A percentile compares a stretch with the other conserved stretches of the same genome.
Conservation (phyloP, 768 basidiomycete genomes). For the Coprinopsis sp. region DNA sequence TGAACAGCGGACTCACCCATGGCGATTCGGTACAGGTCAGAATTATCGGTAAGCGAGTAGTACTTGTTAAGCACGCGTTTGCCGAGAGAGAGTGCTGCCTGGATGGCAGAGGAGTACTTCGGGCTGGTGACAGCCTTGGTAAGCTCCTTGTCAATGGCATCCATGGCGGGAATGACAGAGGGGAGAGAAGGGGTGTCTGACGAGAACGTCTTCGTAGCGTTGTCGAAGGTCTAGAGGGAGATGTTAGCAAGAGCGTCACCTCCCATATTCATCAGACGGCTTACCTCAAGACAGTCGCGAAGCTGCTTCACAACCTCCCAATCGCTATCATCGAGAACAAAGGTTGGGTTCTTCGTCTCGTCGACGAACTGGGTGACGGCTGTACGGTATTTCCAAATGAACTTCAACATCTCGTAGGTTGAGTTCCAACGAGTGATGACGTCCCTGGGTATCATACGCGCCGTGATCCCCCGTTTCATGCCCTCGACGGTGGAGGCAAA, state of each 20-base stretch:
- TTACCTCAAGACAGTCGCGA: conserved; percentile 2
- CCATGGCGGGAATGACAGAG: conserved; percentile 10
- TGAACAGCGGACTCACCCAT: conserved; percentile 27
- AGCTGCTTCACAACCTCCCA: conserved; percentile 5
- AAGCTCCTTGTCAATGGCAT: conserved; percentile 9
- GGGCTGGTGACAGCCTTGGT: neutral
- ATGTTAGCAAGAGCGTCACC: neutral
- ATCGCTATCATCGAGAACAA: neutral
- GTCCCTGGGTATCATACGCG: neutral
- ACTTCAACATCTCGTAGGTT: neutral
- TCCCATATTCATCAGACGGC: neutral
- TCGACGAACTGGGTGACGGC: neutral
- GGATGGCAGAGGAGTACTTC: conserved; percentile 16
- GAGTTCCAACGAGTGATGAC: neutral
- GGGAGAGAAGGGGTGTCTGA: neutral
- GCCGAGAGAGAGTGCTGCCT: conserved; percentile 17
- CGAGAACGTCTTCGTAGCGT: conserved; percentile 7
- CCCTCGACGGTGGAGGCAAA: no score
- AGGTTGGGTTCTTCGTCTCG: neutral
- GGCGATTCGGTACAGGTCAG: conserved; percentile 29
- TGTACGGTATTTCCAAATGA: neutral
- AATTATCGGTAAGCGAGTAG: conserved; percentile 27
- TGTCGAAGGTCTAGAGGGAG: neutral
- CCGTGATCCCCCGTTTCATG: neutral
- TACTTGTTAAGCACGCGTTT: conserved; percentile 28